These are phyloP conservation scores for Aspergillus haitiensis DNA, from an alignment of 495 filamentous ascomycete genomes.

Conservation along the genomic window DNA sequence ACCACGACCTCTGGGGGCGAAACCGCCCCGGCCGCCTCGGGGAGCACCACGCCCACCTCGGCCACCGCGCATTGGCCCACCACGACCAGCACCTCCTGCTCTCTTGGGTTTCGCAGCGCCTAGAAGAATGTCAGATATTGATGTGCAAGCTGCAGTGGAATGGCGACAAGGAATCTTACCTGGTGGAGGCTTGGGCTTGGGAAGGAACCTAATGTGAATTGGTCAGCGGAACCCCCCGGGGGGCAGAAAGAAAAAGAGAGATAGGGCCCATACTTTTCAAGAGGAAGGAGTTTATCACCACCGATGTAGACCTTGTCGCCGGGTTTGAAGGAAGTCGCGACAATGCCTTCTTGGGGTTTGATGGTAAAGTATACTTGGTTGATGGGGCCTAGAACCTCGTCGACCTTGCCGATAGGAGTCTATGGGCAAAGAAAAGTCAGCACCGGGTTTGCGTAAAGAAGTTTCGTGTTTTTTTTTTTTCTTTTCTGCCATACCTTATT, in stretches of 20 bases:
- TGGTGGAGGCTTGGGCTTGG: constrained; percentile 85
- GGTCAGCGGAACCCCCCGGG: constrained; percentile 11
- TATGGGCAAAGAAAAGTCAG: constrained; percentile 25
- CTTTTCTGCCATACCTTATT: constrained; percentile 70
- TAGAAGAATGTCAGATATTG: constrained; percentile 26
- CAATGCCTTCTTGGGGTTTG: constrained; percentile 93
- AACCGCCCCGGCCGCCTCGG: constrained; percentile 42
- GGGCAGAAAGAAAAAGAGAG: neutral
- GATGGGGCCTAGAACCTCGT: constrained; percentile 79
- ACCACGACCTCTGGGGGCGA: constrained; percentile 30
- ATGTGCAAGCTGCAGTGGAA: constrained; percentile 12
- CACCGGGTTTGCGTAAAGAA: neutral
- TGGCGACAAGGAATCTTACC: constrained; percentile 49
- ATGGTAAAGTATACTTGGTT: constrained; percentile 98
- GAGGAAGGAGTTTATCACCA: constrained; percentile 86
- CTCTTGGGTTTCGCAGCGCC: constrained; percentile 60
- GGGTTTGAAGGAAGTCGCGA: constrained; percentile 87
- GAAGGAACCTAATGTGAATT: constrained; percentile 66
- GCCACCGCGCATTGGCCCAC: constrained; percentile 38
- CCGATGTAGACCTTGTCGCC: constrained; percentile 98
- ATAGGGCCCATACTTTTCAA: constrained; percentile 71
- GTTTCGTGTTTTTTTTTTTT: neutral
- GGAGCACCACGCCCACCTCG: constrained; percentile 46
- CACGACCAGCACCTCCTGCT: constrained; percentile 56
- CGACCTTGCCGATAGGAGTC: constrained; percentile 60